Evolutionary conservation across 352 stramenopile species (phyloP).

Genomic region (Pythium biforme): DNA sequence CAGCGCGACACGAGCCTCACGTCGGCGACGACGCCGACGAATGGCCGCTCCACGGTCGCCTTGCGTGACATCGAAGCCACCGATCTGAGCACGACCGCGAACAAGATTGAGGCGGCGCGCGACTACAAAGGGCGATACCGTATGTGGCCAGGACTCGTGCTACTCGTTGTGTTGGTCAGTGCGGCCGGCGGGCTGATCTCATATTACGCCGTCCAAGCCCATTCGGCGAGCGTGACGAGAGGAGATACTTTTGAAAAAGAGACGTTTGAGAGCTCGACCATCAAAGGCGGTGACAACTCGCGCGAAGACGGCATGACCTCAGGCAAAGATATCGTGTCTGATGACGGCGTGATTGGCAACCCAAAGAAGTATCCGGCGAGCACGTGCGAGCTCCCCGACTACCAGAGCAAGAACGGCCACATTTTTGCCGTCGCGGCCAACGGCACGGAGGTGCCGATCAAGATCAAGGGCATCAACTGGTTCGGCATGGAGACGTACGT

Average conservation of each 20-base stretch:
- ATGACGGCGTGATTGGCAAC: slow-evolving; percentile 69
- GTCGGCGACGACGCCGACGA: slow-evolving; percentile 1
- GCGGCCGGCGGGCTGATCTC: slow-evolving; percentile 3
- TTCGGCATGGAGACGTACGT: slow-evolving; percentile 70
- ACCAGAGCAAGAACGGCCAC: slow-evolving; percentile 69
- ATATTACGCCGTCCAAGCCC: slow-evolving; percentile 5
- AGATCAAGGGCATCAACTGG: slow-evolving; percentile 87
- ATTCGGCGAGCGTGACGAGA: slow-evolving; percentile 1
- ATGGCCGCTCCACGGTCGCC: background rate
- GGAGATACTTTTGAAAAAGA: slow-evolving; percentile 1
- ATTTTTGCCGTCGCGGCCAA: slow-evolving; percentile 58
- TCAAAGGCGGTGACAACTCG: background rate
- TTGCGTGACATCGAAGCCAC: slow-evolving; percentile 11
- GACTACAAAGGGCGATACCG: slow-evolving; percentile 13
- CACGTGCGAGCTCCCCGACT: slow-evolving; percentile 74
- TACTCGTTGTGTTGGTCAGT: slow-evolving; percentile 2
- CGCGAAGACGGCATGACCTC: slow-evolving; percentile 9
- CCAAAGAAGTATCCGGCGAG: slow-evolving; percentile 61
- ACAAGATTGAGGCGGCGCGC: background rate
- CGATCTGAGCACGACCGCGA: background rate
- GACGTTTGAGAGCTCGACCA: slow-evolving; percentile 4
- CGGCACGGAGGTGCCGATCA: slow-evolving; percentile 55
- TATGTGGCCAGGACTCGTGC: slow-evolving; percentile 8
- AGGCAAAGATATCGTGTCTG: slow-evolving; percentile 37
- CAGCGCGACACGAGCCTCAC: slow-evolving; percentile 4